Percentiles rank a stretch among this genome's conserved stretches.
Conservation (phyloP, 352 stramenopile genomes). For the Hyphochytrium catenoides region DNA sequence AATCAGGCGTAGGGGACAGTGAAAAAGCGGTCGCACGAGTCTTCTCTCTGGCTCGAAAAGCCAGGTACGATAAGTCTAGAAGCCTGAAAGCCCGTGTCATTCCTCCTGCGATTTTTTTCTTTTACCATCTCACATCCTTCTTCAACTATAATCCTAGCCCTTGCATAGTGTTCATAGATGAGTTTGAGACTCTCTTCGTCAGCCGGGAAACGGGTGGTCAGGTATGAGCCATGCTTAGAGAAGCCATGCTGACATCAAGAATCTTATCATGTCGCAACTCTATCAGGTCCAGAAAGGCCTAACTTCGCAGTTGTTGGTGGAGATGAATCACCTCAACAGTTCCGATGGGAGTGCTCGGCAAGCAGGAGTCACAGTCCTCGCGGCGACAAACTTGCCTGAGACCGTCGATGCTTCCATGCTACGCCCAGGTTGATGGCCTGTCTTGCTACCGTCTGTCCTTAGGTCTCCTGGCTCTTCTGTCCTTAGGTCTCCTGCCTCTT, state of each 20-base stretch:
- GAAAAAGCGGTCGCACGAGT: conserved; percentile 40
- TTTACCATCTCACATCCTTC: background rate
- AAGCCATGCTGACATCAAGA: background rate
- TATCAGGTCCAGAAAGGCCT: conserved; percentile 20
- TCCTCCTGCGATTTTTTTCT: too few relatives aligned
- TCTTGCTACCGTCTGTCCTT: background rate
- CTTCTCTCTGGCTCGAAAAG: conserved; percentile 33
- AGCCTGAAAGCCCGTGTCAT: too few relatives aligned
- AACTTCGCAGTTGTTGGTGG: conserved; percentile 55
- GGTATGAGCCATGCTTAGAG: conserved; percentile 9
- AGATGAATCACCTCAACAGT: conserved; percentile 35
- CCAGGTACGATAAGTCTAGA: conserved; percentile 15
- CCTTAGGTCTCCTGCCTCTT: conserved; percentile 14
- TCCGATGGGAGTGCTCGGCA: conserved; percentile 3
- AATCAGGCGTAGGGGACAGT: conserved; percentile 48
- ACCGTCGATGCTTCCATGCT: conserved; percentile 52
- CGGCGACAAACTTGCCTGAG: conserved; percentile 38
- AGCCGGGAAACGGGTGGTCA: conserved; percentile 34
- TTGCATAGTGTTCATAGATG: conserved; percentile 61
- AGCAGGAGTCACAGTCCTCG: conserved; percentile 17
- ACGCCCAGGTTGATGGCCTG: conserved; percentile 23
- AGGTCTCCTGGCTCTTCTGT: conserved; percentile 14
- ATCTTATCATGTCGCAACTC: background rate
- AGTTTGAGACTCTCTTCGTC: conserved; percentile 60
- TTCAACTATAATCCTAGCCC: conserved; percentile 12